phyloP scores from a whole-genome alignment of 2,329 filamentous ascomycete genomes.

The Aspergillus sp. region DNA sequence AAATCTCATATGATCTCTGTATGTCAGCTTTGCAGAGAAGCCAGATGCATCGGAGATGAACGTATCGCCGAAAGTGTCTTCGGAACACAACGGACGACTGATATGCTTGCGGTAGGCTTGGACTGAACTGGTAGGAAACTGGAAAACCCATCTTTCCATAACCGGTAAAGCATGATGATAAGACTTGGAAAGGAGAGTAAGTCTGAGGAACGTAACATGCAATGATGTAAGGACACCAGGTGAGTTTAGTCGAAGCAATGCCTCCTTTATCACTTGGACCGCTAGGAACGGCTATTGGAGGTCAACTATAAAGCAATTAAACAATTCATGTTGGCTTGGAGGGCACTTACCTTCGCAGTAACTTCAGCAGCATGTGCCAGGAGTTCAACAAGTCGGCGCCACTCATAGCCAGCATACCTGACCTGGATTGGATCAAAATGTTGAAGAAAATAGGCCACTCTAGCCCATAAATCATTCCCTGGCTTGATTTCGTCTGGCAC shows the following conservation, averaged over 20 bases:
- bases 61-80: conserved; percentile 32
- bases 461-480: conserved; percentile 52
- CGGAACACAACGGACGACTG: conserved; percentile 31
- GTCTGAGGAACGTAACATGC: conserved; percentile 43
- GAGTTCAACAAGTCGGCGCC: conserved; percentile 38
- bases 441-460: conserved; percentile 53
- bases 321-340: background rate
- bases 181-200: conserved; percentile 45
- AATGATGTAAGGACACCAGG: conserved; percentile 46
- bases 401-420: conserved; percentile 46
- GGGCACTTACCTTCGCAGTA: conserved; percentile 34
- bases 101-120: conserved; percentile 26
- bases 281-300: conserved; percentile 39
- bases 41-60: conserved; percentile 42
- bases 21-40: conserved; percentile 43
- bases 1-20: conserved; percentile 60
- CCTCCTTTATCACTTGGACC: conserved; percentile 43
- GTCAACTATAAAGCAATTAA: conserved; percentile 19
- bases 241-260: conserved; percentile 48
- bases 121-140: conserved; percentile 38
- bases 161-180: conserved; percentile 44
- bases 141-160: conserved; percentile 44
- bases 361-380: conserved; percentile 34
- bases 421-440: conserved; percentile 53
- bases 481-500: conserved; percentile 46